A percentile compares a stretch with the other conserved stretches of the same genome.
These are phyloP conservation scores for Linum usitatissimum DNA, from an alignment of 345 rosid species.

Conservation along the genomic window DNA sequence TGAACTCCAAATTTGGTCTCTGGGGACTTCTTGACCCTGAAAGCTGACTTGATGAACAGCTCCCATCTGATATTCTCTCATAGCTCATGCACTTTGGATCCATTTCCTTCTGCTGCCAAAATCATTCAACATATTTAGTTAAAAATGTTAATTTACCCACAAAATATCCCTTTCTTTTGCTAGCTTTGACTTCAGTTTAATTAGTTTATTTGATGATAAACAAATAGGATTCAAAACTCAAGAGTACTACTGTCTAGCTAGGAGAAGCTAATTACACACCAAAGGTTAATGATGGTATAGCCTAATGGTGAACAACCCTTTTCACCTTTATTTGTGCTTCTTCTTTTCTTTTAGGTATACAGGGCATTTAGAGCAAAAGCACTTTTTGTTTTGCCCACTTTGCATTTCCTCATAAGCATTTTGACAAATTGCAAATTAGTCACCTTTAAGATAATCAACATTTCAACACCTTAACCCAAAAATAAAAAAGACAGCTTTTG, in stretches of 20 bases:
- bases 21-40: conserved; percentile 58
- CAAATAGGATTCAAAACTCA: conserved; percentile 26
- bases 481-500: conserved; percentile 15
- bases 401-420: background rate
- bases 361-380: background rate
- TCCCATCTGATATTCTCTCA: conserved; percentile 70
- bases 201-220: conserved; percentile 8
- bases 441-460: background rate
- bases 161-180: background rate
- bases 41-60: conserved; percentile 44
- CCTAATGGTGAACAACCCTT: background rate
- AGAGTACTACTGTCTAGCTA: background rate
- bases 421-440: conserved; percentile 4
- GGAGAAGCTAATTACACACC: background rate
- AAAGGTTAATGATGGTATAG: too few relatives aligned
- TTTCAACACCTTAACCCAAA: conserved; percentile 15
- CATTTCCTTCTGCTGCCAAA: conserved; percentile 39
- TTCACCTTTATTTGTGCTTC: background rate
- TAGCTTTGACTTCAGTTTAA: background rate
- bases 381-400: background rate
- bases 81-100: conserved; percentile 60
- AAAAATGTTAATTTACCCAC: background rate
- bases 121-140: background rate
- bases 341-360: background rate
- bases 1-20: conserved; percentile 92